Evolutionary conservation across 2,329 filamentous ascomycete species (phyloP).

Genomic region (Fusarium buxicola): DNA sequence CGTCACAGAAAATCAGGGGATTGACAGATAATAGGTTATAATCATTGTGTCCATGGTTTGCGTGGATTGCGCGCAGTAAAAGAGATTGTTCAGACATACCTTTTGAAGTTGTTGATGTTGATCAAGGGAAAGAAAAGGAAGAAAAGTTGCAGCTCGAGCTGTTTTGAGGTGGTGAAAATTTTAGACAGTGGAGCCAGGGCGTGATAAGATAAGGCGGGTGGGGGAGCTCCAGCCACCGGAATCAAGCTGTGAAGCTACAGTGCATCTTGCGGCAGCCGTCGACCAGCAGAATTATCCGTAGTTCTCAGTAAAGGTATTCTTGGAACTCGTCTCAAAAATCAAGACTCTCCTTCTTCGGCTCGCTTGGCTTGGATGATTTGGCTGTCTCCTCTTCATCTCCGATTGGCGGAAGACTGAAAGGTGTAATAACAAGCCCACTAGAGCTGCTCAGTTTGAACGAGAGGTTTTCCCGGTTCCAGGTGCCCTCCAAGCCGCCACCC

Average conservation of each 20-base stretch:
- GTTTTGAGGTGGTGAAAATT: conserved; percentile 39
- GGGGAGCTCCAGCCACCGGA: conserved; percentile 4
- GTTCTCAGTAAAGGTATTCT: not conserved
- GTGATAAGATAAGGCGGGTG: conserved; percentile 31
- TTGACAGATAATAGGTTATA: conserved; percentile 68
- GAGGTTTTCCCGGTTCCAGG: conserved; percentile 82
- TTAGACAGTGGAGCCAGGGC: conserved; percentile 36
- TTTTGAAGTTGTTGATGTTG: conserved; percentile 29
- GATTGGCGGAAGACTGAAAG: conserved; percentile 88
- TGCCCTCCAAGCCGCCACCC: conserved; percentile 78
- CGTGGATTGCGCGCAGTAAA: not conserved
- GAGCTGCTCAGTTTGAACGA: conserved; percentile 88
- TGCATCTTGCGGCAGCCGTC: not conserved
- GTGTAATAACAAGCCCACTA: conserved; percentile 84
- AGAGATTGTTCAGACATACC: conserved; percentile 36
- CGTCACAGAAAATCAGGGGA: conserved; percentile 65
- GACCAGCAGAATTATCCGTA: not conserved
- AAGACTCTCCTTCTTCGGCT: conserved; percentile 72
- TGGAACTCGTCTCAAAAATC: conserved; percentile 70
- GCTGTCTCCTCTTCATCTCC: conserved; percentile 71
- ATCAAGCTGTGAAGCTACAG: not conserved
- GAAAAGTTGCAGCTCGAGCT: conserved; percentile 26
- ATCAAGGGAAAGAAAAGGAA: conserved; percentile 35
- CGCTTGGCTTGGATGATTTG: conserved; percentile 58
- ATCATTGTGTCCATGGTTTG: conserved; percentile 56